A percentile compares a stretch with the other conserved stretches of the same genome.
phyloP scores from a whole-genome alignment of 2,329 filamentous ascomycete species.

The Fusarium phyllophilum region DNA sequence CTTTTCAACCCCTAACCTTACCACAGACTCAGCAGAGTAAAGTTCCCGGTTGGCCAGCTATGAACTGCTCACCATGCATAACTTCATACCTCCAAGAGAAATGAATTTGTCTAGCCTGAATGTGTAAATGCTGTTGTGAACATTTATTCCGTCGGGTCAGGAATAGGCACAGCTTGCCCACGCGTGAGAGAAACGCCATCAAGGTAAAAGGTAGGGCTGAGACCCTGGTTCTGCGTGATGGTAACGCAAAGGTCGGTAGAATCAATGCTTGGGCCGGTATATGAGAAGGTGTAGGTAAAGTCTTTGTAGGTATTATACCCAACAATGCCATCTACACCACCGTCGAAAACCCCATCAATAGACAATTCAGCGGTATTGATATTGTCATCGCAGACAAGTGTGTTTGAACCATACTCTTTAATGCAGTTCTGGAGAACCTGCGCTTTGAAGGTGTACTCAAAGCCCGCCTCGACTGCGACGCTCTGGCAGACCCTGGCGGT shows the following conservation, averaged over 20 bases:
- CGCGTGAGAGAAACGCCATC: background rate
- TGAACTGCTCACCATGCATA: accelerated
- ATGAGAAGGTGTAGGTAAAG: background rate
- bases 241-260: background rate
- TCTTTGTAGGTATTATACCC: background rate
- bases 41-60: too few relatives aligned
- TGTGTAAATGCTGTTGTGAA: accelerated
- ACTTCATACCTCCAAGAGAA: background rate
- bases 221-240: background rate
- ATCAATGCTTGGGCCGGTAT: background rate
- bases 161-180: background rate
- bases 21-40: too few relatives aligned
- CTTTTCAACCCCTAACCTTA: too few relatives aligned
- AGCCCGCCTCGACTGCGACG: background rate
- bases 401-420: background rate
- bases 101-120: accelerated
- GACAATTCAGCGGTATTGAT: background rate
- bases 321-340: accelerated
- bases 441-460: background rate
- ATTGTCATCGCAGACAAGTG: accelerated
- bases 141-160: background rate
- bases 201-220: background rate
- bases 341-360: background rate
- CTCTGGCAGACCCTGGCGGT: background rate
- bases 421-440: background rate